Evolutionary conservation across 345 rosid species (phyloP), one percentile per base, ranked within the genome.

Genomic region (rapeseed (Brassica napus)): DNA sequence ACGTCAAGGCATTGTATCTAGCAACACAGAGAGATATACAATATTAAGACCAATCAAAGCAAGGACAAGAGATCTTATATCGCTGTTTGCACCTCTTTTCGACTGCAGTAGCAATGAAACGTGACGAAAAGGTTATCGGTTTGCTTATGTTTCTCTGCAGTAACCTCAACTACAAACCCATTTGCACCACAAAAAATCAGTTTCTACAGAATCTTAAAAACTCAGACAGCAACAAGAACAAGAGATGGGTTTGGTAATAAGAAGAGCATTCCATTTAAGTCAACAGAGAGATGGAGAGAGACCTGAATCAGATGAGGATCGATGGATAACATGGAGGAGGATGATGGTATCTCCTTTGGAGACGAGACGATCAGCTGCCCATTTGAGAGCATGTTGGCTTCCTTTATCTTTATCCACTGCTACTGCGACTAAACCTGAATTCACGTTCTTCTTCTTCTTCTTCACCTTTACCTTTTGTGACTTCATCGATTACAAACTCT

Each of bases 31-130:
- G 10, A 31, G 65, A 2, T 21, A 7, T 14, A 60, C 0, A 11
- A 1, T 1, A 3, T 6, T 1, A 76, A 68, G 49, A 9, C 62
- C 26, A 49, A 35, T 4, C 1, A 69, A 69, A 58, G 5, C 57
- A 16, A 65, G 2, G 28, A 72, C 65, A 54, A 79, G 70, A 59
- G 9, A 14, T 68, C 1, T 47, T 18, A 21, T n/a, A 3, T 59
- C 2, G 31, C 12, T 1, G 30, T 4, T 61, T 86, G 0, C 81
- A 90, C 98, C 65, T 93, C 96, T 85, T 95, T 95, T 30, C 93
- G 94, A 23, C 94, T 89, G 72, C 98, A 89, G 30, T 87, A 95
- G 86, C 97, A 95, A 71, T 83, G 98, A 83, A 89, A 91, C 37
- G 96, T 82, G 78, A 90, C 85, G 81, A 95, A 91, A 49, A 95